Evolutionary conservation across 2,329 filamentous ascomycete species (phyloP), one percentile per base, ranked within the genome.

Genomic region (Aspergillus uvarum): DNA sequence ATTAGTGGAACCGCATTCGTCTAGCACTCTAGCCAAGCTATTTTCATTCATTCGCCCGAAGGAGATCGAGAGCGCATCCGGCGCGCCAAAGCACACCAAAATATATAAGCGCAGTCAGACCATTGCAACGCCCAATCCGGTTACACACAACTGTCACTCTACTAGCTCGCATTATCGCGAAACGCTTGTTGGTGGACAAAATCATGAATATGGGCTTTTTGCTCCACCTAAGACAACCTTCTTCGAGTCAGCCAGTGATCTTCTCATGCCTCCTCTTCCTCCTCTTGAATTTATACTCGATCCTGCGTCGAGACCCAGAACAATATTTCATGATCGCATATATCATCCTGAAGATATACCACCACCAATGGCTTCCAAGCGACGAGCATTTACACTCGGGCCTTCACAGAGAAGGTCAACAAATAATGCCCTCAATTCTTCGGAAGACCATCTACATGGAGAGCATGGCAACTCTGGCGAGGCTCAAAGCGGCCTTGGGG

Each of bases 321-420:
- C 94, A 1, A 99, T 99, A 61, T 98, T 98, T 76, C 95, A 99
- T 74, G 95, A 99, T 74, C 89, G 95, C 11, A 86, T 99, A 16
- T 99, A 99, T 72, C 92, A 96, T 69, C 93, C 95, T 0, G 85
- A 89, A 48, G 95, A 99, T 70, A 97, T 99, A 38, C 95, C 95
- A 0, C 87, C 89, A 0, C 91, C 92, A 8, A 89, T 90, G 0
- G 76, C 74, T 4, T 67, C 71, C 21, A 79, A 74, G 49, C 72
- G 71, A 54, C 74, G 74, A 67, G 65, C 83, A 71, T 74, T 80
- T 66, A 64, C 74, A 31, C 69, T 73, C 35, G 60, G 67, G 24
- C 61, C 67, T 24, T 58, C 63, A 2, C 67, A 68, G 22, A 63
- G 51, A 48, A 67, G 67, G 54, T 56, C 60, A 48, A 61, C 65